These are phyloP conservation scores for Penstemon barbatus DNA, from an alignment of 257 asterid species.

Conservation along the genomic window DNA sequence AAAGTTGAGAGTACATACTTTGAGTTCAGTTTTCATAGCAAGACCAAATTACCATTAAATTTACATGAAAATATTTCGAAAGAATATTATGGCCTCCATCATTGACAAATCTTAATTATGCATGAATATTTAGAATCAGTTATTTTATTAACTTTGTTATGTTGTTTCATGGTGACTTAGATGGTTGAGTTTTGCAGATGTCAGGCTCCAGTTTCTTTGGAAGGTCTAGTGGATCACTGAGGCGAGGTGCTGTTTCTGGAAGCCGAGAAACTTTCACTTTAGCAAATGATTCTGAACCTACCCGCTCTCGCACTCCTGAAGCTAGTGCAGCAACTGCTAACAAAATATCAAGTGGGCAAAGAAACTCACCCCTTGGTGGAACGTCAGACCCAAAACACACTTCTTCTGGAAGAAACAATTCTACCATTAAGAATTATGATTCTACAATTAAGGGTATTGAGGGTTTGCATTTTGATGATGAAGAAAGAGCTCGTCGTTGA, in stretches of 20 bases:
- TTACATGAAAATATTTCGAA: too few relatives aligned
- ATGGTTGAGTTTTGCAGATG: conserved; percentile 35
- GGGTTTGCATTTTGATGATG: conserved; percentile 62
- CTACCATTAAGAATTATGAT: conserved; percentile 56
- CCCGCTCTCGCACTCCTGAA: conserved; percentile 51
- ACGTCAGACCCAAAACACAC: conserved; percentile 61
- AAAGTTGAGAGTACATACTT: too few relatives aligned
- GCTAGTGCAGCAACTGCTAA: conserved; percentile 42
- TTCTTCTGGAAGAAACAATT: conserved; percentile 55
- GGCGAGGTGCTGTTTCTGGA: conserved; percentile 44
- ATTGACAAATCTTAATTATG: too few relatives aligned
- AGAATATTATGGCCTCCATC: too few relatives aligned
- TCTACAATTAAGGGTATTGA: conserved; percentile 71
- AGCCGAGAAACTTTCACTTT: conserved; percentile 45
- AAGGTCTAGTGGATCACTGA: conserved; percentile 55
- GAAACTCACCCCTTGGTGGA: conserved; percentile 65
- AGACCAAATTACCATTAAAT: too few relatives aligned
- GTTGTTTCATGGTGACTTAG: background rate
- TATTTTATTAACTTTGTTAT: background rate
- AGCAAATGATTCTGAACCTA: conserved; percentile 48
- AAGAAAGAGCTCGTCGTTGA: conserved; percentile 46
- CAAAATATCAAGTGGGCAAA: conserved; percentile 59
- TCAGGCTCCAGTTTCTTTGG: conserved; percentile 57
- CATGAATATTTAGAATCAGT: background rate
- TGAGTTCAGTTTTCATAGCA: too few relatives aligned